Base-by-base conservation (phyloP, 352 stramenopile genomes). In the Globisporangium cystogenes region DNA sequence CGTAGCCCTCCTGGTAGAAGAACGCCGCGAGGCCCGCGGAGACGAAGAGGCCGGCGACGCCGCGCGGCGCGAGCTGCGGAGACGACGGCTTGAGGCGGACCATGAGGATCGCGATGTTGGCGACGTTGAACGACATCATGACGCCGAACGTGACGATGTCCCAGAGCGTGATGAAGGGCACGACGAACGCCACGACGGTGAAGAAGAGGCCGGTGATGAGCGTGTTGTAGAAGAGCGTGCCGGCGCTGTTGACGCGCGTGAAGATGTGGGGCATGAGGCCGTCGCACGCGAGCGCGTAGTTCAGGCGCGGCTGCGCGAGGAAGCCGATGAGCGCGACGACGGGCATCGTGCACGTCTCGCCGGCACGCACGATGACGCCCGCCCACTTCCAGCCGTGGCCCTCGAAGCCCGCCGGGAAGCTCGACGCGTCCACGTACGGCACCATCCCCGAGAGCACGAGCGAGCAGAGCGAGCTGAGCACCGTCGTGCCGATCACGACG, bases 251-350 rank as follows among this genome's bases (percentile, higher is more conserved):
- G 43, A 93, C 74, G 18, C 20, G 23, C 37, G 77, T 78, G 72
- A 98, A 98, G 26, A 97, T 76, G 47, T 64, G 57, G 36, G 95
- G 94, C 50, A 98, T 69, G 8, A 99, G 81, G 8, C 95, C 95
- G 65, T 99, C 96, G 41, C 86, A 90, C 20, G 91, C 81, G 64
- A 98, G 77, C 12, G 91, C 90, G 65, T 94, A 98, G 62, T 97
- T 93, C 24, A 98, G 65, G 24, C 92, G 83, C 18, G 93, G 93
- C 59, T 98, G 95, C 31, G 94, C 91, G 27, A 98, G 66, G 54
- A 98, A 91, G 20, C 78, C 91, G n/a, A 98, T 86, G 23, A 99
- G 74, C 35, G 97, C 93, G 29, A 98, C 95, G 1, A 98, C 74
- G 2, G 95, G 95, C 66, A 98, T 93, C 11, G 91, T 98, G 11